Conservation (phyloP, 495 filamentous ascomycete species). For the Neurospora cerealis region DNA sequence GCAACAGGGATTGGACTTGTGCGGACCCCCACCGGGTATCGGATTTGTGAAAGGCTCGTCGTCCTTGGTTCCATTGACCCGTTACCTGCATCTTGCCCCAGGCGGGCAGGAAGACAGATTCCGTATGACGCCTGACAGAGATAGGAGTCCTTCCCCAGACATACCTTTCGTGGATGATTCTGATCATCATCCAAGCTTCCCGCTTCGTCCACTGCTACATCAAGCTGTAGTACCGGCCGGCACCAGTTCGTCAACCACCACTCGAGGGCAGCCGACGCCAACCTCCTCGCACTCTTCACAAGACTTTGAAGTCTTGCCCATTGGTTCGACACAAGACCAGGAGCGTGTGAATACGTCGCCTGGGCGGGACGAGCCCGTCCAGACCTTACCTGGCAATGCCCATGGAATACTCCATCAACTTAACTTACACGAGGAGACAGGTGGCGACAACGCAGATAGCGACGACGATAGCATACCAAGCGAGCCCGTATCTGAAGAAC, state of each 20-base stretch:
- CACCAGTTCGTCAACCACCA: neutral
- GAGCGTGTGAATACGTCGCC: neutral
- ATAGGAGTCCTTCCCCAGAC: neutral
- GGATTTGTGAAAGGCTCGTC: neutral
- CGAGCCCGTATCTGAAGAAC: slow-evolving; percentile 9
- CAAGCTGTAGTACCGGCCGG: neutral
- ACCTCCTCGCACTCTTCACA: neutral
- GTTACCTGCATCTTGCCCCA: slow-evolving; percentile 1
- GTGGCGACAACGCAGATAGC: slow-evolving; percentile 7
- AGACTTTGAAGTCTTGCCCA: neutral
- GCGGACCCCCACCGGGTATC: neutral
- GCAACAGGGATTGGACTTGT: neutral
- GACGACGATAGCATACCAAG: slow-evolving; percentile 2
- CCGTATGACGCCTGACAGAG: slow-evolving; percentile 9
- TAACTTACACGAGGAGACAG: neutral
- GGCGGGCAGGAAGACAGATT: slow-evolving; percentile 3
- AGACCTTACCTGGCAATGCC: slow-evolving; percentile 1
- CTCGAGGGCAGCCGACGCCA: neutral
- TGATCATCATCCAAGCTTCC: slow-evolving; percentile 6
- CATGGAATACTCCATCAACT: slow-evolving; percentile 7
- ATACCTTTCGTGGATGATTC: neutral
- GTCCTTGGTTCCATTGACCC: neutral
- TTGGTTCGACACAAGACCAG: neutral
- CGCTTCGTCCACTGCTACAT: slow-evolving; percentile 8
- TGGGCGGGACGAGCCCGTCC: neutral